phyloP scores from a whole-genome alignment of 257 asterid genomes.

The Anisodus acutangulus region DNA sequence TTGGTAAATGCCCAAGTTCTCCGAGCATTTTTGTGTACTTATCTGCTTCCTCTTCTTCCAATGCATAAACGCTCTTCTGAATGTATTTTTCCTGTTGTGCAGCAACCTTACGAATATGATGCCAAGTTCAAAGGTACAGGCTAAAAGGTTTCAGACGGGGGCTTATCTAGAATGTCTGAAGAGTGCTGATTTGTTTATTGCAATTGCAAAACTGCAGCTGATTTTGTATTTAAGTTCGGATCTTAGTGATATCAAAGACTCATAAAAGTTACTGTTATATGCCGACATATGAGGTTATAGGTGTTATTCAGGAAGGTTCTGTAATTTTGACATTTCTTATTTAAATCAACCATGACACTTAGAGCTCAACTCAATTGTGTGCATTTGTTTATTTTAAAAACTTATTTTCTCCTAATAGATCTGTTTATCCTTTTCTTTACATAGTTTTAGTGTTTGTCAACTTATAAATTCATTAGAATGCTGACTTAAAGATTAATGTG shows the following conservation, averaged over 20 bases:
- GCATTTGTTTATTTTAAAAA: neutral
- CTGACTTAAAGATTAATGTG: neutral
- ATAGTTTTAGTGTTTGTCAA: no score
- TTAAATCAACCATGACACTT: neutral
- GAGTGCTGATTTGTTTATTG: neutral
- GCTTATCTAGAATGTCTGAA: neutral
- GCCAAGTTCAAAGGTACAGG: conserved; percentile 89
- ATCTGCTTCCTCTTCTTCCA: neutral
- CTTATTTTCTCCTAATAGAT: no score
- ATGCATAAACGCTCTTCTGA: neutral
- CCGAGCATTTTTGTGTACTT: neutral
- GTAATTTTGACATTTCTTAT: neutral
- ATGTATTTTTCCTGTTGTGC: conserved; percentile 36
- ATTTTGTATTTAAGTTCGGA: neutral
- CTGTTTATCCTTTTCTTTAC: no score
- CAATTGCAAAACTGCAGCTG: neutral
- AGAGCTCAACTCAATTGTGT: neutral
- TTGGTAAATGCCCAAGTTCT: conserved; percentile 53
- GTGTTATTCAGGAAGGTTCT: neutral
- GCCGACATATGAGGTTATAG: neutral
- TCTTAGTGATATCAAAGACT: neutral
- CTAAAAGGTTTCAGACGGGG: conserved; percentile 37
- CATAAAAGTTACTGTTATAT: neutral
- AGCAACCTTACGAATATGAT: conserved; percentile 98
- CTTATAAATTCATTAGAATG: neutral